Base-by-base conservation (phyloP, 306 rosid genomes). In the Quercus bicolor region DNA sequence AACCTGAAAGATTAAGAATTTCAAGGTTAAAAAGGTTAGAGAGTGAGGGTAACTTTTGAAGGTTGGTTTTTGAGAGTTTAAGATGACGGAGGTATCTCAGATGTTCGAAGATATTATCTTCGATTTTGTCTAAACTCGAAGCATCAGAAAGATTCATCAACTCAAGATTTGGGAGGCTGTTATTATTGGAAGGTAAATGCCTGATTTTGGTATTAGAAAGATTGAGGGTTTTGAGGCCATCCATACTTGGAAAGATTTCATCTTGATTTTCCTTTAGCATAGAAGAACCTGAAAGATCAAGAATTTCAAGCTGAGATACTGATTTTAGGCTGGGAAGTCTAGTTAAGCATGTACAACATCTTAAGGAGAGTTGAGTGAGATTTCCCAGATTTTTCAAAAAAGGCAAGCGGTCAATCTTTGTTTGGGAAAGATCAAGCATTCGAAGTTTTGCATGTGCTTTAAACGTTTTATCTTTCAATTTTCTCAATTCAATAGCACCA, bases 1-100 rank as follows among this genome's bases (percentile, higher is more conserved):
- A 85, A 3, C 88, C 80, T 52, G 88, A 85, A 51, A 70, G 43
- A 72, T 82, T 73, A 40, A 85, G 82, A 57, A 72, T 59, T 76
- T 85, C 78, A 13, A 85, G 77, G 55, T 62, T 72, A 7, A 1
- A 13, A 28, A 84, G 82, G 4, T 26, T 12, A 11, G 74, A 51
- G 21, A 84, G 79, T 5, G 79, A 33, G 6, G 84, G 82, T 3
- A 84, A 72, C 0, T 40, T 80, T 28, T 59, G 37, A 20, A 82
- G 31, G 15, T n/a, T 61, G 75, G 72, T 74, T 28, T 72, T 28
- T 1, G 88, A 85, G 59, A 85, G 76, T 71, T 85, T 12, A 14
- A 85, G 79, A 68, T 34, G 54, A 55, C 40, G 82, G 56, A 85
- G 88, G 70, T 21, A 23, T 69, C 26, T 73, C 77, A 78, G 56